Conservation (phyloP, 108 stramenopile species). For the Cyclostephanos invisitatus region DNA sequence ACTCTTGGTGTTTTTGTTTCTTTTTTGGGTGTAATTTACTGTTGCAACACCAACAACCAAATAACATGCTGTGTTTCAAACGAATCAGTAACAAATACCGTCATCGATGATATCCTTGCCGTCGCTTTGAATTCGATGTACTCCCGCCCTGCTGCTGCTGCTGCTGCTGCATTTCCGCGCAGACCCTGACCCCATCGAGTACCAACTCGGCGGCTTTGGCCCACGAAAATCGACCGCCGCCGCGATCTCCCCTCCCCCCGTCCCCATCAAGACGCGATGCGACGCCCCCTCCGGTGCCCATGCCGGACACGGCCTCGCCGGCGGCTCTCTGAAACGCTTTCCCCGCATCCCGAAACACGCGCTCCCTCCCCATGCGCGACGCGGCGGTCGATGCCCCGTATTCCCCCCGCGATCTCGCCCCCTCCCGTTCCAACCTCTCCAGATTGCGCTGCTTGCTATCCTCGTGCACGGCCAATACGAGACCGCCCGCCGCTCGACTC, state of each 20-base stretch:
- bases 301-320: constrained; percentile 11
- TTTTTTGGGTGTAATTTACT: too few relatives aligned
- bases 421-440: constrained; percentile 53
- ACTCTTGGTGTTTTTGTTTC: too few relatives aligned
- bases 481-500: constrained; percentile 51
- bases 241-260: neutral
- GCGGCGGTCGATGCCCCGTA: constrained; percentile 46
- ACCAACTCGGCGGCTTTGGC: constrained; percentile 16
- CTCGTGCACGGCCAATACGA: constrained; percentile 58
- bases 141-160: too few relatives aligned
- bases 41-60: too few relatives aligned
- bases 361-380: constrained; percentile 17
- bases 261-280: neutral
- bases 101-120: neutral
- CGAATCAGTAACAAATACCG: neutral
- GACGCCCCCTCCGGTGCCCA: neutral
- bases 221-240: constrained; percentile 16
- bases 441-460: constrained; percentile 57
- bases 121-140: neutral
- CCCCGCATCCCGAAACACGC: constrained; percentile 26
- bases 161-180: constrained; percentile 14
- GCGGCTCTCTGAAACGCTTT: constrained; percentile 26
- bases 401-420: constrained; percentile 57
- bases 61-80: too few relatives aligned
- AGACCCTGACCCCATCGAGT: constrained; percentile 1